A percentile compares a stretch with the other conserved stretches of the same genome.
These are phyloP conservation scores for Trifolium fragiferum DNA, from an alignment of 306 rosid species.

Conservation along the genomic window DNA sequence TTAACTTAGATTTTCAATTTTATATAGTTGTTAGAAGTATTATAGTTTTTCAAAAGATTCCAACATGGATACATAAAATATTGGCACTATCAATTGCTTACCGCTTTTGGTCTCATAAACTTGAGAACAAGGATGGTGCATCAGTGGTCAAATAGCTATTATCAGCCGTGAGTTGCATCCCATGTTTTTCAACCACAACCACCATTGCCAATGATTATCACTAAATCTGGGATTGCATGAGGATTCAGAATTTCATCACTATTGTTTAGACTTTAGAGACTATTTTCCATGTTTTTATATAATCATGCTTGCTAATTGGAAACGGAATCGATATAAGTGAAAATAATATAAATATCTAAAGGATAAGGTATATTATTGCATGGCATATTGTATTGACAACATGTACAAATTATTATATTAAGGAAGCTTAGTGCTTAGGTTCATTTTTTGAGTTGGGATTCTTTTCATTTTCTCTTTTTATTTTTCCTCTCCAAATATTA, in stretches of 20 bases:
- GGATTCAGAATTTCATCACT: conserved; percentile 41
- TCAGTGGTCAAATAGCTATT: conserved; percentile 43
- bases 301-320: conserved; percentile 38
- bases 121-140: conserved; percentile 43
- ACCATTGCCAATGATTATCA: conserved; percentile 40
- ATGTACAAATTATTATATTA: background rate
- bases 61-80: conserved; percentile 35
- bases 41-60: conserved; percentile 2
- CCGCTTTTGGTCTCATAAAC: conserved; percentile 42
- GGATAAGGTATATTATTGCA: background rate
- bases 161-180: conserved; percentile 34
- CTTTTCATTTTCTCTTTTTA: no score
- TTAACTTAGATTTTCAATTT: background rate
- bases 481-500: no score
- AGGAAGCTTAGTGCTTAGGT: no score
- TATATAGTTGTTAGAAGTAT: background rate
- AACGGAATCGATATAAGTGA: background rate
- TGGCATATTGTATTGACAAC: background rate
- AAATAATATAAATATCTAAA: no score
- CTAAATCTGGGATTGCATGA: conserved; percentile 45
- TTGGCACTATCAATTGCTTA: conserved; percentile 28
- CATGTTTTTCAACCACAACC: conserved; percentile 47
- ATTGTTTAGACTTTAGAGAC: conserved; percentile 36
- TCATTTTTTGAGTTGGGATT: no score
- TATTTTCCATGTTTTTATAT: conserved; percentile 35